Percentiles rank a stretch among this genome's conserved stretches.
These are phyloP conservation scores for Tubosaeta sp. DNA, from an alignment of 768 basidiomycete species.

Conservation along the genomic window DNA sequence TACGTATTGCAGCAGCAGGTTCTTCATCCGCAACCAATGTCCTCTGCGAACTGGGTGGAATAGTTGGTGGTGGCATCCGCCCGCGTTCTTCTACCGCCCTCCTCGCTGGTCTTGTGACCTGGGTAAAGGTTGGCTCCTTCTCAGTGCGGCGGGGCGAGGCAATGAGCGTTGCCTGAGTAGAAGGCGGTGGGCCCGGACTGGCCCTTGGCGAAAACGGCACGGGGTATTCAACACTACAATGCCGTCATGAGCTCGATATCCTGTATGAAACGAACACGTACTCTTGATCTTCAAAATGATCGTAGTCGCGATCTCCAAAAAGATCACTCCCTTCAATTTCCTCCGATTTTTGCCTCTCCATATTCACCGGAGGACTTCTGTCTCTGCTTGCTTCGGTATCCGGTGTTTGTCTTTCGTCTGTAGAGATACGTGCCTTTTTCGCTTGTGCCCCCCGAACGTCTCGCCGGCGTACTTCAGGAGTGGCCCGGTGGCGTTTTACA, in stretches of 20 bases:
- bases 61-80: neutral
- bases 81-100: neutral
- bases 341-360: neutral
- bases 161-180: constrained; percentile 27
- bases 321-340: constrained; percentile 16
- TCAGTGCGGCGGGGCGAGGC: constrained; percentile 11
- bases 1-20: neutral
- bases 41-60: constrained; percentile 10
- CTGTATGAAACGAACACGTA: constrained; percentile 3
- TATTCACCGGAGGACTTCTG: neutral
- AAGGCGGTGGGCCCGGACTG: constrained; percentile 5
- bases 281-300: constrained; percentile 4
- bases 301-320: constrained; percentile 19
- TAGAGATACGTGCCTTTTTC: constrained; percentile 15
- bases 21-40: constrained; percentile 4
- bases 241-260: neutral
- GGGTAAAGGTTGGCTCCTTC: neutral
- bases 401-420: neutral
- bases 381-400: neutral
- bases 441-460: neutral
- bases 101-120: neutral
- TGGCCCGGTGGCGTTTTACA: constrained; percentile 14
- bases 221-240: constrained; percentile 1
- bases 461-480: constrained; percentile 4
- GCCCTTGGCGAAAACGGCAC: neutral